Percentiles rank a stretch among this genome's conserved stretches.
These are phyloP conservation scores for Albophoma yamanashiensis DNA, from an alignment of 2,329 filamentous ascomycete species.

Conservation along the genomic window DNA sequence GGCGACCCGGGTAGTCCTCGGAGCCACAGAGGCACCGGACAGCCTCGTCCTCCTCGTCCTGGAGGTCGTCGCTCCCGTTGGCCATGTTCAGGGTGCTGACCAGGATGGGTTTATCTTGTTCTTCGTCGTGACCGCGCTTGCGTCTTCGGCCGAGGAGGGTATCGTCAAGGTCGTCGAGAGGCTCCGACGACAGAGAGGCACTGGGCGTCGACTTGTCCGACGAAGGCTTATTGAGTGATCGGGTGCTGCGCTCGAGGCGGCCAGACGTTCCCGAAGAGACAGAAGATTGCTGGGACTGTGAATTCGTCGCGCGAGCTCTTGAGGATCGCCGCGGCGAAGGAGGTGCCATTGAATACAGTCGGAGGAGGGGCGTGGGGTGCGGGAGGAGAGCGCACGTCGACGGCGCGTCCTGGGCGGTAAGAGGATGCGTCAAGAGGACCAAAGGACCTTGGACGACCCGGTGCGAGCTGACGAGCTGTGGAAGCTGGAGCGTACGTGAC, in stretches of 20 bases:
- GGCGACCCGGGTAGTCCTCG: slow-evolving; percentile 86
- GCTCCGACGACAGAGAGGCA: slow-evolving; percentile 60
- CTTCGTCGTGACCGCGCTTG: slow-evolving; percentile 63
- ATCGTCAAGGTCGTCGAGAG: slow-evolving; percentile 57
- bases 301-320: slow-evolving; percentile 72
- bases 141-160: slow-evolving; percentile 66
- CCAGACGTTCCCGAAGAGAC: slow-evolving; percentile 70
- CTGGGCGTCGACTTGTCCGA: slow-evolving; percentile 70
- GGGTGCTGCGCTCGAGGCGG: slow-evolving; percentile 63
- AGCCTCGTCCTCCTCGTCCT: slow-evolving; percentile 77
- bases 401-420: background rate
- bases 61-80: slow-evolving; percentile 59
- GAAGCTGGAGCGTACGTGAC: slow-evolving; percentile 13
- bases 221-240: slow-evolving; percentile 59
- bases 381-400: slow-evolving; percentile 11
- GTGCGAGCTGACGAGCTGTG: background rate
- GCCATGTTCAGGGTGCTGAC: slow-evolving; percentile 38
- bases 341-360: slow-evolving; percentile 42
- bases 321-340: slow-evolving; percentile 77
- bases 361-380: slow-evolving; percentile 5
- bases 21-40: slow-evolving; percentile 92
- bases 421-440: background rate
- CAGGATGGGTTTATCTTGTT: slow-evolving; percentile 33
- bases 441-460: background rate
- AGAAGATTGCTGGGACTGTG: slow-evolving; percentile 66